Base-by-base conservation (phyloP, 345 rosid species). In the Lepidium didymum region DNA sequence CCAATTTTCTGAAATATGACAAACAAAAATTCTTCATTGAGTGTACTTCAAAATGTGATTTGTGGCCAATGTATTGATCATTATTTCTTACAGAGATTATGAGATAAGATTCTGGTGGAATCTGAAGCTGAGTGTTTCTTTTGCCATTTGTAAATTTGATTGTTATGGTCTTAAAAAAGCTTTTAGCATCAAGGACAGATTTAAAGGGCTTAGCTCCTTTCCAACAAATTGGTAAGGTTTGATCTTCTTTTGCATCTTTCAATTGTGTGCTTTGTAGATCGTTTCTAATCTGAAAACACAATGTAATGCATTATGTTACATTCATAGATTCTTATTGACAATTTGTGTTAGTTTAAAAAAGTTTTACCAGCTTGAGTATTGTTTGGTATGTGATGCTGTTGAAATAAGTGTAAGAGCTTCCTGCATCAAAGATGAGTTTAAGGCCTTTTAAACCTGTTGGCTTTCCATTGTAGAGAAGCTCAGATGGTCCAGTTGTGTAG, bases 351-450 rank as follows among this genome's bases (percentile, higher is more conserved):
- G 2, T 46, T 61, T 37, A 18, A 2, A 29, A 29, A 3, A 5
- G 0, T 5, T 81, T 65, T 62, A 92, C 96, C 92, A 83, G 67
- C 72, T 81, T 69, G 13, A 86, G 64, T 13, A 69, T 33, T 13
- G 71, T 64, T 68, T 76, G 41, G 56, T 92, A 92, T 45, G 84
- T 79, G 33, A 46, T 74, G 49, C 69, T 75, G 78, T 49, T 78
- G 75, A 92, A 85, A 70, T 92, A 92, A 25, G 87, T 80, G 76
- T 89, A 92, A 6, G 98, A 86, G 79, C 91, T 86, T 56, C 98
- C 98, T 0, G 91, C 83, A 69, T 92, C 98, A 38, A 89, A 87
- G 16, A 86, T 67, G 59, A 87, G 52, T 55, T 81, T 43, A 25
- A 82, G 88, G 36, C 77, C 81, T 56, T 75, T 83, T 6, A 80